Percentiles rank a stretch among this genome's conserved stretches.
Evolutionary conservation across 148 eudicot genomes (phyloP).

Genomic region (Chenopodium quinoa): DNA sequence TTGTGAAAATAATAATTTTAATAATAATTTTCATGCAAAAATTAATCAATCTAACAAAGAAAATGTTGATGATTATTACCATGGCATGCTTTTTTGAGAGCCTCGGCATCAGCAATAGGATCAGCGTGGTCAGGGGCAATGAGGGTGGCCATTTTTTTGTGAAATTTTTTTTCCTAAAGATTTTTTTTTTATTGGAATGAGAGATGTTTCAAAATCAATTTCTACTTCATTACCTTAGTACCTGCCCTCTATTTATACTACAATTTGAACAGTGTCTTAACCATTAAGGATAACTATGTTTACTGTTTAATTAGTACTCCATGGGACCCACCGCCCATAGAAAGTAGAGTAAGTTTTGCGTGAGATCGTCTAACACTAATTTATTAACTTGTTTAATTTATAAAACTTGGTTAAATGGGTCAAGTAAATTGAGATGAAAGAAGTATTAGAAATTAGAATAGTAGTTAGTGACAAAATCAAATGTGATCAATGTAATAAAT

Average conservation of each 20-base stretch:
- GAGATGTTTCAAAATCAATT: neutral
- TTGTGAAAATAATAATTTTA: too few relatives aligned
- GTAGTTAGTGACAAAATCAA: too few relatives aligned
- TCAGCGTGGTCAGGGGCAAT: slow-evolving; percentile 56
- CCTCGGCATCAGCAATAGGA: slow-evolving; percentile 79
- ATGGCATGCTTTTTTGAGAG: slow-evolving; percentile 67
- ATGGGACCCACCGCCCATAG: neutral
- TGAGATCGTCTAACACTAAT: neutral
- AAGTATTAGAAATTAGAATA: too few relatives aligned
- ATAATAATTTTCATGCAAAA: too few relatives aligned
- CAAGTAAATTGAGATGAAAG: too few relatives aligned
- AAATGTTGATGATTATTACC: slow-evolving; percentile 31
- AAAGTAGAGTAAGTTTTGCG: neutral
- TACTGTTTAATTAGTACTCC: neutral
- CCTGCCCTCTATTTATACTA: neutral
- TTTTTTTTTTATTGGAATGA: neutral
- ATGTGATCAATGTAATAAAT: too few relatives aligned
- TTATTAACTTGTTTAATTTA: too few relatives aligned
- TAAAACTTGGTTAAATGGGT: too few relatives aligned
- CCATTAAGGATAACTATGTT: too few relatives aligned
- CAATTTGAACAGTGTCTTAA: neutral
- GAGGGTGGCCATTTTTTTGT: slow-evolving; percentile 60
- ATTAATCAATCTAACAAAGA: too few relatives aligned
- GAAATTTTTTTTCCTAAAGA: neutral
- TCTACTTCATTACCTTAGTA: neutral